phyloP scores from a whole-genome alignment of 2,329 filamentous ascomycete species.

The Chaetomiaceae sp. region DNA sequence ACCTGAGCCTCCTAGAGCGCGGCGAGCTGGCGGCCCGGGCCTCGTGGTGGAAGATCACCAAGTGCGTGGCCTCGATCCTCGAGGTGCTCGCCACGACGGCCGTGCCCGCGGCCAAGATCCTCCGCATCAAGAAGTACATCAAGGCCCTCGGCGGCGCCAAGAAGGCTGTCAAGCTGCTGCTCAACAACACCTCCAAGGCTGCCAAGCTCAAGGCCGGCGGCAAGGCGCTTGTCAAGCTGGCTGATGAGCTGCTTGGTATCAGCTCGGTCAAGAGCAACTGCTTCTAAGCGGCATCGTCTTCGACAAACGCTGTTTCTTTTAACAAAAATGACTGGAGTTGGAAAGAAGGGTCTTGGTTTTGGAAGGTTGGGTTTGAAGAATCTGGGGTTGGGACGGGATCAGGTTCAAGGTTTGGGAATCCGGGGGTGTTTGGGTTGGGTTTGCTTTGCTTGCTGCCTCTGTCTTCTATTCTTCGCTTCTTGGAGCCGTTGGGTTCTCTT shows the following conservation, averaged over 20 bases:
- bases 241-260: slow-evolving; percentile 24
- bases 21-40: slow-evolving; percentile 14
- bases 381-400: too few species aligned
- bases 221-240: slow-evolving; percentile 20
- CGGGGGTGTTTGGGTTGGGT: too few species aligned
- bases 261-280: slow-evolving; percentile 23
- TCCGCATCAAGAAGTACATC: slow-evolving; percentile 28
- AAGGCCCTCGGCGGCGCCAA: slow-evolving; percentile 26
- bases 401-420: too few species aligned
- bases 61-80: slow-evolving; percentile 23
- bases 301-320: too few species aligned
- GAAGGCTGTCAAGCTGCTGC: slow-evolving; percentile 25
- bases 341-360: too few species aligned
- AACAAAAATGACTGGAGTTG: too few species aligned
- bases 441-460: too few species aligned
- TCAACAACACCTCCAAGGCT: slow-evolving; percentile 20
- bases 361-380: too few species aligned
- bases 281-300: too few species aligned
- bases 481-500: too few species aligned
- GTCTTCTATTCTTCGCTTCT: too few species aligned
- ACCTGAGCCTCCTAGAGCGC: slow-evolving; percentile 2
- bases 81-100: slow-evolving; percentile 23
- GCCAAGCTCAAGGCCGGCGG: slow-evolving; percentile 26
- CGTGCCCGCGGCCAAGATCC: slow-evolving; percentile 25
- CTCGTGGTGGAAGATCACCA: slow-evolving; percentile 24